These are phyloP conservation scores for Mariannaea sp. DNA, from an alignment of 2,329 filamentous ascomycete species.

Conservation along the genomic window DNA sequence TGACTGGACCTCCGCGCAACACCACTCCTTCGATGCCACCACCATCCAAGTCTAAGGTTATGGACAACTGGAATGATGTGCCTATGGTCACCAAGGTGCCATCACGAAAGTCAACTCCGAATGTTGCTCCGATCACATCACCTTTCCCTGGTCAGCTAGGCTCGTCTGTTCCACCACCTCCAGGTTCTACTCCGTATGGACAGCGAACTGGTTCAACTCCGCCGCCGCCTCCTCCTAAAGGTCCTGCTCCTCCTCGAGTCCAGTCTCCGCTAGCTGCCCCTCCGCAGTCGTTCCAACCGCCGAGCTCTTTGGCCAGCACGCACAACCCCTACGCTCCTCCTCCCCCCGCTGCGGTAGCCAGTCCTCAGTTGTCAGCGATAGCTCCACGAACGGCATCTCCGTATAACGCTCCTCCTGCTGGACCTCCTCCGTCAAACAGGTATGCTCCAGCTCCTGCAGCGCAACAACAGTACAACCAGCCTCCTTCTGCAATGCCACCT, in stretches of 20 bases:
- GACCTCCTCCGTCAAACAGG: slow-evolving; percentile 71
- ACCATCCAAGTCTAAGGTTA: slow-evolving; percentile 71
- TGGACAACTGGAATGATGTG: slow-evolving; percentile 92
- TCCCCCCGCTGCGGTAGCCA: slow-evolving; percentile 66
- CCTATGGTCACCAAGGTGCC: slow-evolving; percentile 76
- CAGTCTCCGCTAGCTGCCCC: slow-evolving; percentile 71
- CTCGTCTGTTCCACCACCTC: slow-evolving; percentile 61
- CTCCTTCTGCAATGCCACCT: slow-evolving; percentile 46
- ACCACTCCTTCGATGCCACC: slow-evolving; percentile 71
- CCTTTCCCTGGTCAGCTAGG: slow-evolving; percentile 73
- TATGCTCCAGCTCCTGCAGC: slow-evolving; percentile 72
- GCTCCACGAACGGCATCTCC: slow-evolving; percentile 80
- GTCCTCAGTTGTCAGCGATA: slow-evolving; percentile 63
- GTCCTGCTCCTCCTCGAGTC: slow-evolving; percentile 69
- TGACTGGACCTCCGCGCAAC: slow-evolving; percentile 57
- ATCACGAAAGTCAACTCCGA: slow-evolving; percentile 75
- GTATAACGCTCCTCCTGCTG: slow-evolving; percentile 79
- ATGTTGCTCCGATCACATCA: slow-evolving; percentile 68
- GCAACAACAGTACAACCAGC: slow-evolving; percentile 55
- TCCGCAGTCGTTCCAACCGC: slow-evolving; percentile 50
- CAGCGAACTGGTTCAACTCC: slow-evolving; percentile 70
- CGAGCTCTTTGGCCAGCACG: slow-evolving; percentile 63
- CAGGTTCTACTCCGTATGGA: slow-evolving; percentile 56
- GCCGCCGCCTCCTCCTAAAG: slow-evolving; percentile 84
- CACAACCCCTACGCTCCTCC: slow-evolving; percentile 57